phyloP scores from a whole-genome alignment of 441 rosid genomes.

The Gossypium aridum region DNA sequence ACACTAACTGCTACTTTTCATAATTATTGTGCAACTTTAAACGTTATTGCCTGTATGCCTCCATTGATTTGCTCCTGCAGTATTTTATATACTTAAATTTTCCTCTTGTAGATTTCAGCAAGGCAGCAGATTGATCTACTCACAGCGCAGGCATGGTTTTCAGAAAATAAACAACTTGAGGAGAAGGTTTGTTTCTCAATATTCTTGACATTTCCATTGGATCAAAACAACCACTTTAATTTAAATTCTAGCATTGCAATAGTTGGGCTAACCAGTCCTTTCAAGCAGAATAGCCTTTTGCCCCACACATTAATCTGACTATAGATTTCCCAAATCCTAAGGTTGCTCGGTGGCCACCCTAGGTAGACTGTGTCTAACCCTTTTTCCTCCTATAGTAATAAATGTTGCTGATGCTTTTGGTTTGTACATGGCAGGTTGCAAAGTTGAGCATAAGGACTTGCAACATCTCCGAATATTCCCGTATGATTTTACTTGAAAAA shows the following conservation, averaged over 20 bases:
- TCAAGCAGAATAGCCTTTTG: neutral
- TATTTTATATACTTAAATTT: neutral
- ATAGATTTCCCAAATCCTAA: neutral
- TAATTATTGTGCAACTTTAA: neutral
- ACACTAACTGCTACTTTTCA: neutral
- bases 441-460: conserved; percentile 59
- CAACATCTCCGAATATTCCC: conserved; percentile 66
- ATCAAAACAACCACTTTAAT: neutral
- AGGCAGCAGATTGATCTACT: conserved; percentile 70
- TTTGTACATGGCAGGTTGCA: conserved; percentile 38
- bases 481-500: conserved; percentile 56
- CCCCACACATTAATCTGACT: neutral
- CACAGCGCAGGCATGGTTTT: conserved; percentile 88
- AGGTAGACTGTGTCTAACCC: neutral
- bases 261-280: neutral
- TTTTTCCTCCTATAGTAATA: neutral
- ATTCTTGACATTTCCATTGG: neutral
- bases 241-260: neutral
- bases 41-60: neutral
- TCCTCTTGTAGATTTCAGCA: conserved; percentile 47
- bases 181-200: conserved; percentile 53
- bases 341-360: neutral
- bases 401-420: conserved; percentile 4
- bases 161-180: conserved; percentile 57
- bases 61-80: neutral